A percentile compares a stretch with the other conserved stretches of the same genome.
phyloP scores from a whole-genome alignment of 2,329 filamentous ascomycete species.

The Penicillium psychrosexuale region DNA sequence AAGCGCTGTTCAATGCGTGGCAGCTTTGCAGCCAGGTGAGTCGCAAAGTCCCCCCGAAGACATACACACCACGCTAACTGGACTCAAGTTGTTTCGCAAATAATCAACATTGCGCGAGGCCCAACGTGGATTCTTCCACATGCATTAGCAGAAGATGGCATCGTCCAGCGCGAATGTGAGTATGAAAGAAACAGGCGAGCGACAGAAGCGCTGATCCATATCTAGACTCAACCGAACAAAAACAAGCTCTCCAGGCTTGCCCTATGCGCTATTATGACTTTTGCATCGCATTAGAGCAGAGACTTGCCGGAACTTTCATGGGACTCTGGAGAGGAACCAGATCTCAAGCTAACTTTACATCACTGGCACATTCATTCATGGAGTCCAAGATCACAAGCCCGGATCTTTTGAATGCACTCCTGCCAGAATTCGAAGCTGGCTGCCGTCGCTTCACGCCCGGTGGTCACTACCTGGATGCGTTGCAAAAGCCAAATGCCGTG shows the following conservation, averaged over 20 bases:
- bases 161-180: constrained; percentile 6
- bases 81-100: background rate
- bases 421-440: constrained; percentile 10
- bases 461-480: constrained; percentile 5
- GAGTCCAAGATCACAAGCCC: constrained; percentile 3
- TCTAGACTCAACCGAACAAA: constrained; percentile 2
- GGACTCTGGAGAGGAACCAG: constrained; percentile 7
- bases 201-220: background rate
- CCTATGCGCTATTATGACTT: constrained; percentile 2
- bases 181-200: background rate
- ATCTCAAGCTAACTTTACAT: constrained; percentile 5
- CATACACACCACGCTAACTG: background rate
- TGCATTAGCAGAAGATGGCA: constrained; percentile 2
- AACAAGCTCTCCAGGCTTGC: background rate
- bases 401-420: background rate
- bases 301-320: constrained; percentile 1
- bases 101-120: constrained; percentile 5
- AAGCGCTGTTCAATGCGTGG: constrained; percentile 5
- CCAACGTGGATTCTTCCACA: constrained; percentile 10
- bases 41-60: background rate
- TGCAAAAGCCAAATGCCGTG: constrained; percentile 4
- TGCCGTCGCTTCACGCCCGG: constrained; percentile 10
- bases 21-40: constrained; percentile 8
- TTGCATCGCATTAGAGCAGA: background rate
- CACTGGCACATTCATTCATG: constrained; percentile 5